Percentiles rank a stretch among this genome's conserved stretches.
Evolutionary conservation across 257 asterid genomes (phyloP).

Genomic region (Lithospermum erythrorhizon): DNA sequence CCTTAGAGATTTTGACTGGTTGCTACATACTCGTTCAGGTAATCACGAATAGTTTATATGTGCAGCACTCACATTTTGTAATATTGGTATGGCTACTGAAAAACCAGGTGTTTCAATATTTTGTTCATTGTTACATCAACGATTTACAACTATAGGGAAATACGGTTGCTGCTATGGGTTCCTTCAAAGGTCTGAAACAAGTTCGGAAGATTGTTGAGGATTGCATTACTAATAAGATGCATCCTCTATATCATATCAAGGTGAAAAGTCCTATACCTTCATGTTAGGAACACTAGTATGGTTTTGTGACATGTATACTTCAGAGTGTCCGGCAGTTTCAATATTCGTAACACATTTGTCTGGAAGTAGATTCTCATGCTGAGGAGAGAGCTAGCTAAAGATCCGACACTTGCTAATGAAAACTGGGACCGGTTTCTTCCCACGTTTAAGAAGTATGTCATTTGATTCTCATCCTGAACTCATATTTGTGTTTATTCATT

Average conservation of each 20-base stretch:
- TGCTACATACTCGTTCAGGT: slow-evolving; percentile 89
- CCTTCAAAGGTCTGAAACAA: slow-evolving; percentile 88
- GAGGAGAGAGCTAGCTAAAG: slow-evolving; percentile 81
- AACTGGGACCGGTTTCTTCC: slow-evolving; percentile 98
- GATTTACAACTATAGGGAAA: slow-evolving; percentile 47
- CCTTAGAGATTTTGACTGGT: slow-evolving; percentile 76
- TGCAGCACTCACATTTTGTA: background rate
- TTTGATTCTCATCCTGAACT: background rate
- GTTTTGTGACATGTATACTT: background rate
- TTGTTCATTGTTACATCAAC: slow-evolving; percentile 11
- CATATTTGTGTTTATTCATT: background rate
- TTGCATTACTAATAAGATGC: slow-evolving; percentile 73
- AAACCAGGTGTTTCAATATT: background rate
- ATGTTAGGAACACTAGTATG: background rate
- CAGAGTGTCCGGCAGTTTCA: slow-evolving; percentile 10
- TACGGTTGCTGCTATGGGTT: slow-evolving; percentile 91
- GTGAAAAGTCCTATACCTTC: slow-evolving; percentile 22
- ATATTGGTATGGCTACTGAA: slow-evolving; percentile 5
- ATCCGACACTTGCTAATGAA: slow-evolving; percentile 75
- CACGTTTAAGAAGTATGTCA: slow-evolving; percentile 57
- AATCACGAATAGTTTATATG: slow-evolving; percentile 2
- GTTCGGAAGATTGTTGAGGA: slow-evolving; percentile 79
- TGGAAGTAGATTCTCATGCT: slow-evolving; percentile 58
- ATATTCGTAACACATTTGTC: background rate
- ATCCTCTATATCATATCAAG: slow-evolving; percentile 86